Conservation (phyloP, 768 basidiomycete species). For the Mycena vitilis region DNA sequence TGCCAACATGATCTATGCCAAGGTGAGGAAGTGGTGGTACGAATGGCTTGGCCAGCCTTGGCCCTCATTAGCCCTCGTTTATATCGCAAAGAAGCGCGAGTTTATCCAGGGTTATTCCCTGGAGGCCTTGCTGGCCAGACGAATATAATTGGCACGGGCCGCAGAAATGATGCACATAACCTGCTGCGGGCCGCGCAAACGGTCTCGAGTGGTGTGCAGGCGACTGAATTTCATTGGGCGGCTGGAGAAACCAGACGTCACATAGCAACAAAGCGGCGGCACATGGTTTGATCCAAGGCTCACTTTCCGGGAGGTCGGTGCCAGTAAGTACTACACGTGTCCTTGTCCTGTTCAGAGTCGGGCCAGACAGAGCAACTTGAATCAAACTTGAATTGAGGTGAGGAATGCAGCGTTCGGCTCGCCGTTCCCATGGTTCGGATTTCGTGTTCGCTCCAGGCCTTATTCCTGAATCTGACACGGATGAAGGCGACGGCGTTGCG, state of each 20-base stretch:
- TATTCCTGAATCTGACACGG: too few relatives aligned
- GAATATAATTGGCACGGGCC: neutral
- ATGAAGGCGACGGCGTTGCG: too few relatives aligned
- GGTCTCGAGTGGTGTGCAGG: neutral
- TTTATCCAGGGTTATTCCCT: conserved; percentile 14
- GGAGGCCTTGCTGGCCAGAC: neutral
- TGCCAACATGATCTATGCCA: conserved; percentile 18
- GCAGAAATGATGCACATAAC: too few relatives aligned
- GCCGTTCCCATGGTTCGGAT: too few relatives aligned
- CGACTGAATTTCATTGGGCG: conserved; percentile 10
- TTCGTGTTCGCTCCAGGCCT: too few relatives aligned
- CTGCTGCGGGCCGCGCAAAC: conserved; percentile 6
- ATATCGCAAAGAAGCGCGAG: neutral
- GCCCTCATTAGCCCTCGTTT: neutral
- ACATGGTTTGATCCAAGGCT: too few relatives aligned
- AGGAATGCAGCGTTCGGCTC: too few relatives aligned
- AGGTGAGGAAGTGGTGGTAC: neutral
- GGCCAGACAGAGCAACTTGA: too few relatives aligned
- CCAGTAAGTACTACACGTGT: too few relatives aligned
- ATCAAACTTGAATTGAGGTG: too few relatives aligned
- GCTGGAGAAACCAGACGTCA: conserved; percentile 5
- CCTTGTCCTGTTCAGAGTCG: too few relatives aligned
- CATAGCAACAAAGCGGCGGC: conserved; percentile 14
- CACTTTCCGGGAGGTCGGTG: too few relatives aligned
- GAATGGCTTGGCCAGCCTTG: conserved; percentile 3